Conservation (phyloP, 1,139 yeast species). For the Geotrichum restrictum region DNA sequence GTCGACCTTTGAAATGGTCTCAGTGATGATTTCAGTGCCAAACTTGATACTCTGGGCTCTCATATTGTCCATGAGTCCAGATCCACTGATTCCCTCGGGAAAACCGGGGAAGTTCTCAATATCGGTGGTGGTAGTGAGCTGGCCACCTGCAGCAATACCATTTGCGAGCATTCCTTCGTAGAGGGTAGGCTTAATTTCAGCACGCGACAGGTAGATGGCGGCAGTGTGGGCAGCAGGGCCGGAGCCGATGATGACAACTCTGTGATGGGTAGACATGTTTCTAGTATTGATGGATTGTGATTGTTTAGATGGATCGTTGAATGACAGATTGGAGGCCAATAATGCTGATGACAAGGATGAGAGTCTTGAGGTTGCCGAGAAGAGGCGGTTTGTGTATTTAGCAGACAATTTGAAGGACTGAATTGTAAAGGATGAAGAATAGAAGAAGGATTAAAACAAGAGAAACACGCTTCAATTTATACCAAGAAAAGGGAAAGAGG, state of each 20-base stretch:
- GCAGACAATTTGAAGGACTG: constrained; percentile 16
- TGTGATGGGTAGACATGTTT: constrained; percentile 52
- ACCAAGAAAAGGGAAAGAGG: background rate
- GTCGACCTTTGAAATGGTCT: constrained; percentile 89
- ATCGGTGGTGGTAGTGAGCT: constrained; percentile 95
- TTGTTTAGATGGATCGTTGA: background rate
- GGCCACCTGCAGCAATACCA: constrained; percentile 99
- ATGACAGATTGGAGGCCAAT: constrained; percentile 14
- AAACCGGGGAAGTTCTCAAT: constrained; percentile 95
- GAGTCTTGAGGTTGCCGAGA: constrained; percentile 16
- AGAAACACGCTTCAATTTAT: background rate
- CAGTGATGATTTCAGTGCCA: constrained; percentile 92
- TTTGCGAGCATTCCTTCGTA: constrained; percentile 97
- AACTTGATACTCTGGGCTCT: constrained; percentile 78
- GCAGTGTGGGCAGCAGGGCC: constrained; percentile 99
- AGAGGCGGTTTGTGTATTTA: constrained; percentile 16
- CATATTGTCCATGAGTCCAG: constrained; percentile 90
- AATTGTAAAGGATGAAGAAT: constrained; percentile 4
- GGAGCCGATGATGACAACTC: constrained; percentile 90
- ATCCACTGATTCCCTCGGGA: constrained; percentile 89
- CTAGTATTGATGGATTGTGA: background rate
- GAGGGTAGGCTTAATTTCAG: constrained; percentile 87
- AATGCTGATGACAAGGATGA: constrained; percentile 17
- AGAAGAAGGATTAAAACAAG: background rate
- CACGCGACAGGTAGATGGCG: constrained; percentile 92